Base-by-base conservation (phyloP, 2,329 filamentous ascomycete species). In the Rhinocladiella mackenziei region DNA sequence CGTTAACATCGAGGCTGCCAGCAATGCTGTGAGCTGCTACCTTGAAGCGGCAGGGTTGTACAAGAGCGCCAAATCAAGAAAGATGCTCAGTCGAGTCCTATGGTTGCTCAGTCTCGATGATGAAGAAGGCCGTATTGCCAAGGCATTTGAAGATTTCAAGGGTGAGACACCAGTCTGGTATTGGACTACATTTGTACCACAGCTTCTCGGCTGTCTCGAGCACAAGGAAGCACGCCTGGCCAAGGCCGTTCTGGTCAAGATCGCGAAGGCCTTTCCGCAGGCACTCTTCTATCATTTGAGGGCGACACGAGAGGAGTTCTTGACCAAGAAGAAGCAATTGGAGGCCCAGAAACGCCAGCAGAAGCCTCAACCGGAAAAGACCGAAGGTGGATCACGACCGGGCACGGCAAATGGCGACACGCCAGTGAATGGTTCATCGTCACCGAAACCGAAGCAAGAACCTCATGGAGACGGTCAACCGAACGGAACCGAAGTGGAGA, bases 181-280 rank as follows among this genome's bases (percentile, higher is more conserved):
- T 69, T 99, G 92, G 92, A 96, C 97, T 56, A 97, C 91, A 0
- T 98, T 94, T 64, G 97, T 99, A 53, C 92, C 92, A 13, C 92
- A 99, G 65, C 76, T 99, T 30, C 78, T 99, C 22, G 91, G 88
- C 31, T 92, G 91, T 39, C 75, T 98, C 38, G 87, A 86, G 2
- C 84, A 96, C 60, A 89, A 91, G 57, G 94, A 99, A 66, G 91
- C 89, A 9, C 81, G 82, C 3, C 84, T 94, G 35, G 86, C 91
- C 32, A 85, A 92, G 62, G 79, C 80, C 38, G 87, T 99, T 37
- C 76, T 99, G 13, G 78, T 88, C 17, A 94, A 92, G 72, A 88
- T 99, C 60, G 92, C 92, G 39, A 96, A 96, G 70, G 82, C 86
- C 0, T 98, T 94, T 62, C 92, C 92, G 2, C 92, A 99, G 62